Evolutionary conservation across 345 rosid species (phyloP).

Genomic region (Eucalyptus marginata): DNA sequence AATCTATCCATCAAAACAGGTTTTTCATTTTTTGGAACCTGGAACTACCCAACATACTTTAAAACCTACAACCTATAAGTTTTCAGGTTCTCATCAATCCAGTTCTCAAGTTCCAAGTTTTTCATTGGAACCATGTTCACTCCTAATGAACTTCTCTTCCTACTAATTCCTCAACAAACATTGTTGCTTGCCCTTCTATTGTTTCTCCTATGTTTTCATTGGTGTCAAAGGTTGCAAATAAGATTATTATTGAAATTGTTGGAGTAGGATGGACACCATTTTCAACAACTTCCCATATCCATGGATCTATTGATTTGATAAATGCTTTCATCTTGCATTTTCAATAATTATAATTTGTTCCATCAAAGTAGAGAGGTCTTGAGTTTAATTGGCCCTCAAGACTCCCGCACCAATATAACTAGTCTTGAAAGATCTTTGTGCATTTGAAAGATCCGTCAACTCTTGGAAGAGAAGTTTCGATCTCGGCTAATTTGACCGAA

Average conservation of each 20-base stretch:
- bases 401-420: neutral
- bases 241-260: too few species aligned
- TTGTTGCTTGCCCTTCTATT: neutral
- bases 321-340: neutral
- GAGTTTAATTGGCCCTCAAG: neutral
- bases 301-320: neutral
- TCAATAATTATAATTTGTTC: neutral
- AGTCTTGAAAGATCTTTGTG: neutral
- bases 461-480: too few species aligned
- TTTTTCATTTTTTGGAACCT: too few species aligned
- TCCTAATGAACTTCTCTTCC: neutral
- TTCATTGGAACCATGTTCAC: too few species aligned
- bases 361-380: neutral
- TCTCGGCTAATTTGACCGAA: too few species aligned
- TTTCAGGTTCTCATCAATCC: fast-evolving
- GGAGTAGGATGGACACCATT: neutral
- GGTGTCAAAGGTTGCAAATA: neutral
- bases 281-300: neutral
- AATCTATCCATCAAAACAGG: fast-evolving
- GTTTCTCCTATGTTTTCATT: neutral
- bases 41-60: too few species aligned
- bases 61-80: too few species aligned
- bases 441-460: too few species aligned
- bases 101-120: fast-evolving
- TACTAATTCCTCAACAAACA: neutral